A percentile compares a stretch with the other conserved stretches of the same genome.
Evolutionary conservation across 176 grass and related monocot genomes (phyloP).

Genomic region (Zoysia japonica): DNA sequence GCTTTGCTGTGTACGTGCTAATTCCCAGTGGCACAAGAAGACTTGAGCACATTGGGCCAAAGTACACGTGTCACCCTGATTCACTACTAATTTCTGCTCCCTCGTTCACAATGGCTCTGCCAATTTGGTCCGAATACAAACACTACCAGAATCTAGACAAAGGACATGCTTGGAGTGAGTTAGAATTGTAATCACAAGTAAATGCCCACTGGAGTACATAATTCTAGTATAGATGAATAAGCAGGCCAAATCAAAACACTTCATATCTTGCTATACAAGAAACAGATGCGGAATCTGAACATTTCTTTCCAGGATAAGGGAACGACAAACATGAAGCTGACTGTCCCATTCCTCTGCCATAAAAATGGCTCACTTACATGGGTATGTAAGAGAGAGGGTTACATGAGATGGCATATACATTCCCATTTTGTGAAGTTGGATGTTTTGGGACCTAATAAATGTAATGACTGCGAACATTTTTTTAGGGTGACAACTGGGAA

Average conservation of each 20-base stretch:
- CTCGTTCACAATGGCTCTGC: background rate
- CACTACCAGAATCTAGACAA: background rate
- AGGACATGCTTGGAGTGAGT: background rate
- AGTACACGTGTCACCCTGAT: too few relatives aligned
- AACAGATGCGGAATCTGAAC: conserved; percentile 14
- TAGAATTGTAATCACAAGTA: conserved; percentile 5
- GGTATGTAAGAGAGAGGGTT: conserved; percentile 11
- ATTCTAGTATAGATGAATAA: background rate
- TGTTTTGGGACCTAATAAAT: conserved; percentile 14
- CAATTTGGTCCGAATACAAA: background rate
- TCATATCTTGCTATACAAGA: background rate
- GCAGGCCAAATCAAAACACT: conserved; percentile 1
- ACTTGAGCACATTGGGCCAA: too few relatives aligned
- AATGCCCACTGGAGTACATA: background rate
- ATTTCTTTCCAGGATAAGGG: background rate
- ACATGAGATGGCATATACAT: conserved; percentile 17
- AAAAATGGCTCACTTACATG: conserved; percentile 23
- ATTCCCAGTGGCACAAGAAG: too few relatives aligned
- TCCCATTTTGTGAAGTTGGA: conserved; percentile 29
- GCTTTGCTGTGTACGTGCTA: background rate
- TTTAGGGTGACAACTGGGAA: background rate
- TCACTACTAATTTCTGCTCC: conserved; percentile 1
- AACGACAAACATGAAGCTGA: conserved; percentile 13
- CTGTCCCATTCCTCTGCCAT: conserved; percentile 31
- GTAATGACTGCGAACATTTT: background rate